Evolutionary conservation across 306 rosid genomes (phyloP).

Genomic region (Ammopiptanthus mongolicus): DNA sequence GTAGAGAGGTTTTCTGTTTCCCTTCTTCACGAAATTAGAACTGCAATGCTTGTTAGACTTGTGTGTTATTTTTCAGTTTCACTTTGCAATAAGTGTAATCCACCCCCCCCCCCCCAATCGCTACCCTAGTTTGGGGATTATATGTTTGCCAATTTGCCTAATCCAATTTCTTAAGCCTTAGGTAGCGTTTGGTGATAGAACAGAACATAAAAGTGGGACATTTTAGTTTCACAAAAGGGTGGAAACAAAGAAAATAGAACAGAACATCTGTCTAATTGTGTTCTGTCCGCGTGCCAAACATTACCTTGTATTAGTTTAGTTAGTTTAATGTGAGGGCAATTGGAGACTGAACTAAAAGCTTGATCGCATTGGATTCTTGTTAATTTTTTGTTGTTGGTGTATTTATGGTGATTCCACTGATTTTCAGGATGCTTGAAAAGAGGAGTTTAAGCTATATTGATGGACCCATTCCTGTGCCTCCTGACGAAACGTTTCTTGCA

Average conservation of each 20-base stretch:
- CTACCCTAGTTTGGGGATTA: background rate
- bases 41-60: background rate
- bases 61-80: background rate
- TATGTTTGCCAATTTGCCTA: background rate
- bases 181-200: no score
- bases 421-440: conserved; percentile 83
- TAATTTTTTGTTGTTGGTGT: background rate
- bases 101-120: background rate
- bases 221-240: no score
- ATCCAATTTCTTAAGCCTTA: background rate
- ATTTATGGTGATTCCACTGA: background rate
- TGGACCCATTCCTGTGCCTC: conserved; percentile 73
- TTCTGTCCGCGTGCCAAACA: no score
- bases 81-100: background rate
- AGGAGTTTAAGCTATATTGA: conserved; percentile 84
- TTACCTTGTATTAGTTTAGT: background rate
- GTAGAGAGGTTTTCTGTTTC: conserved; percentile 51
- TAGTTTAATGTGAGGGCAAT: background rate
- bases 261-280: no score
- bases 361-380: background rate
- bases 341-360: background rate
- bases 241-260: no score
- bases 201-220: no score
- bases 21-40: background rate
- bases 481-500: conserved; percentile 58